A percentile compares a stretch with the other conserved stretches of the same genome.
Evolutionary conservation across 768 basidiomycete species (phyloP).

Genomic region (Pleurotus pulmonarius): DNA sequence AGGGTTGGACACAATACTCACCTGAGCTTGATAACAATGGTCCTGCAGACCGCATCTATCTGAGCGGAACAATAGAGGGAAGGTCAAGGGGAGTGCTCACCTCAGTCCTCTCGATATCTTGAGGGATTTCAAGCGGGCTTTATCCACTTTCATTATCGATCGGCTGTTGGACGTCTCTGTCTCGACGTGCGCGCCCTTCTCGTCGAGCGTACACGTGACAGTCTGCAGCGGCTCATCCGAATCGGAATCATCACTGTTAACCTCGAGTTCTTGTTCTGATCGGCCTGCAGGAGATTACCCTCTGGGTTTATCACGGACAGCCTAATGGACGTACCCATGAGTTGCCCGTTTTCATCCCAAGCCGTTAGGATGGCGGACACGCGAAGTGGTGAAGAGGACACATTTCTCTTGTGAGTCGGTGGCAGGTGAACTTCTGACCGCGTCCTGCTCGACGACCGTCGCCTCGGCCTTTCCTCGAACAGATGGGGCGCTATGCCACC

Average conservation of each 20-base stretch:
- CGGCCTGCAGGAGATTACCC: neutral
- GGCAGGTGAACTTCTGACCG: too few relatives aligned
- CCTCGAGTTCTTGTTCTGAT: constrained; percentile 7
- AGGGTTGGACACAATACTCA: neutral
- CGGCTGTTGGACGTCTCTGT: constrained; percentile 1
- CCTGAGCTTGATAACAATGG: constrained; percentile 8
- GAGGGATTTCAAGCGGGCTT: neutral
- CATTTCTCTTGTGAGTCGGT: constrained; percentile 7
- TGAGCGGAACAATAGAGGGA: neutral
- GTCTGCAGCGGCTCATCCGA: neutral
- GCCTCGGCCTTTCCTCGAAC: constrained; percentile 32
- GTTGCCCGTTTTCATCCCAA: constrained; percentile 22
- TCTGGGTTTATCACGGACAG: neutral
- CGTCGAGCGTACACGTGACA: constrained; percentile 2
- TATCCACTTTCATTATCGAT: neutral
- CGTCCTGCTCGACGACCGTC: constrained; percentile 19
- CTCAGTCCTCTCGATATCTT: constrained; percentile 4
- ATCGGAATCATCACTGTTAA: neutral
- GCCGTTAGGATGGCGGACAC: constrained; percentile 26
- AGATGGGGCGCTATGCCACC: constrained; percentile 43
- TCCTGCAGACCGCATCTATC: neutral
- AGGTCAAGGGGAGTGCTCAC: neutral
- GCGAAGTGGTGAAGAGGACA: constrained; percentile 24
- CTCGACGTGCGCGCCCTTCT: neutral
- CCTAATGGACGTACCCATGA: neutral